Conservation (phyloP, 2,329 filamentous ascomycete genomes). For the Graphilbum ipis-grandicollis region DNA sequence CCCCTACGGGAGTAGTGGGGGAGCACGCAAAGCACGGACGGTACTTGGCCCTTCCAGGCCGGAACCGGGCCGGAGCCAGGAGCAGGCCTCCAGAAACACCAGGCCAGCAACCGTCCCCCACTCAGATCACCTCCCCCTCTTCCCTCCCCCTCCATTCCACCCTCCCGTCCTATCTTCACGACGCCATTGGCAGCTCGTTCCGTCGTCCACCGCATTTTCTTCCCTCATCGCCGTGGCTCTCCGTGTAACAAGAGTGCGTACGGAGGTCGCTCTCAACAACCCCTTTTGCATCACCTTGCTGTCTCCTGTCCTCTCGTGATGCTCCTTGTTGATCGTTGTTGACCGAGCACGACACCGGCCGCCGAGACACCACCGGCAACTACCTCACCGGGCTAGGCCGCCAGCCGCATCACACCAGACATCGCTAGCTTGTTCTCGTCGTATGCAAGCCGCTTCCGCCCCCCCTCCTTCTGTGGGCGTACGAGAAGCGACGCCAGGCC, state of each 20-base stretch:
- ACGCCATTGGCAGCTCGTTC: background rate
- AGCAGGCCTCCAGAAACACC: background rate
- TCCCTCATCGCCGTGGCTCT: background rate
- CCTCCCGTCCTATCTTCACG: no score
- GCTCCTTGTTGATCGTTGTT: no score
- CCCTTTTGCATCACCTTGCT: background rate
- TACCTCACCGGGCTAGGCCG: constrained; percentile 5
- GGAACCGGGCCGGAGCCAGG: background rate
- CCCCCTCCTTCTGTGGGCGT: background rate
- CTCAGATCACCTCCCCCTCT: background rate
- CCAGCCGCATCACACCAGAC: constrained; percentile 4
- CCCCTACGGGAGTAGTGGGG: no score
- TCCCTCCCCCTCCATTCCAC: no score
- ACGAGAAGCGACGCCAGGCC: no score
- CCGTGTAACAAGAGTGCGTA: no score
- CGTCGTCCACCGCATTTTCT: background rate
- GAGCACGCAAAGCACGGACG: no score
- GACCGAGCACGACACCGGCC: background rate
- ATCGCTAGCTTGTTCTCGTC: background rate
- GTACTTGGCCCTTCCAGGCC: no score
- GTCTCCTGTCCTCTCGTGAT: background rate
- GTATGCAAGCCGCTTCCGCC: no score
- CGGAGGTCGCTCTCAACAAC: no score
- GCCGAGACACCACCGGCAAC: background rate
- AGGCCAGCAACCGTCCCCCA: background rate